phyloP scores from a whole-genome alignment of 768 basidiomycete genomes.

The Cyathus striatus region DNA sequence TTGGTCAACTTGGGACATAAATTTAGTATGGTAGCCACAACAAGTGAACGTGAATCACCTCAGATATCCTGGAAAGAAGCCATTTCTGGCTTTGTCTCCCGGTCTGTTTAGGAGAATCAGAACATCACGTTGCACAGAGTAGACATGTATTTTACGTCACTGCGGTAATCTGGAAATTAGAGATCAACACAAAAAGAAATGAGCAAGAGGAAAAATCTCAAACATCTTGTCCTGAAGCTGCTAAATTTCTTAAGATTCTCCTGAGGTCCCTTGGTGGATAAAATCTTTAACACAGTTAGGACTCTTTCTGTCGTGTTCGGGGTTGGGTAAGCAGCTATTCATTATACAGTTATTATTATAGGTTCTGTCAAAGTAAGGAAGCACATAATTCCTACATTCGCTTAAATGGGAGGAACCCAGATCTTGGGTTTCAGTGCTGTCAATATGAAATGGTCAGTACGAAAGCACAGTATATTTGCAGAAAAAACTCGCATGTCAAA shows the following conservation, averaged over 20 bases:
- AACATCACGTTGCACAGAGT: not conserved
- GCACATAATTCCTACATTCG: slow-evolving; percentile 31
- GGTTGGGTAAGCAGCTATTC: slow-evolving; percentile 46
- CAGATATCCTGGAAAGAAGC: slow-evolving; percentile 60
- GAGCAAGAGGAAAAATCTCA: slow-evolving; percentile 13
- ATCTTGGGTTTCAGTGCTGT: slow-evolving; percentile 71
- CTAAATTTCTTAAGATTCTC: slow-evolving; percentile 55
- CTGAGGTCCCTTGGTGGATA: slow-evolving; percentile 56
- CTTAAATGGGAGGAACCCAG: slow-evolving; percentile 39
- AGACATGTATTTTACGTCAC: not conserved
- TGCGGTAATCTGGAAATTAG: not conserved
- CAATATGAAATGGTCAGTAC: slow-evolving; percentile 9
- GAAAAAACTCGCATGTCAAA: slow-evolving; percentile 69
- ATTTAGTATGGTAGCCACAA: slow-evolving; percentile 4
- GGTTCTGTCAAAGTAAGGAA: too few relatives aligned
- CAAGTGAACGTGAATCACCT: slow-evolving; percentile 35
- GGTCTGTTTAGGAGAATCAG: slow-evolving; percentile 34
- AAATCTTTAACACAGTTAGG: slow-evolving; percentile 47
- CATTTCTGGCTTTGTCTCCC: slow-evolving; percentile 75
- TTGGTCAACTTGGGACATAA: slow-evolving; percentile 49
- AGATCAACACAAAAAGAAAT: slow-evolving; percentile 3
- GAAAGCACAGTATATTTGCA: slow-evolving; percentile 4
- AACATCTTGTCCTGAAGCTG: slow-evolving; percentile 63
- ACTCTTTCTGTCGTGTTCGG: slow-evolving; percentile 56
- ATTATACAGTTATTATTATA: slow-evolving; percentile 10